A percentile compares a stretch with the other conserved stretches of the same genome.
Conservation (phyloP, 805 yeast species). For the Lachancea kluyveri region DNA sequence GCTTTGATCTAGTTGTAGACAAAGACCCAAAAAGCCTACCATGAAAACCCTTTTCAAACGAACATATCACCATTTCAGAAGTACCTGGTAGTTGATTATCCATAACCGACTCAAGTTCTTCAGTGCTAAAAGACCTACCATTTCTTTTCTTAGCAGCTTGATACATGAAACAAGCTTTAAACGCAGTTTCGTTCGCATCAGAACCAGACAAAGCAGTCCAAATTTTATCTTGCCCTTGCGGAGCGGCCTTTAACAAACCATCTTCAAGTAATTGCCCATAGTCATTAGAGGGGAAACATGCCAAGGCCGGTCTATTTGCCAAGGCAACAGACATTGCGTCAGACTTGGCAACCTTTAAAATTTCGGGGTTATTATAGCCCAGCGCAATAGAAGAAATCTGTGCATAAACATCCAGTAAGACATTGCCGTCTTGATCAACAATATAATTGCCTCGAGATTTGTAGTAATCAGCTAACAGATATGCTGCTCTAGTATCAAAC, state of each 20-base stretch:
- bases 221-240: constrained; percentile 50
- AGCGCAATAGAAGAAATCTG: constrained; percentile 67
- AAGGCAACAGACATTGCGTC: constrained; percentile 58
- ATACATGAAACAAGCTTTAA: constrained; percentile 65
- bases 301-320: constrained; percentile 63
- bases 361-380: constrained; percentile 65
- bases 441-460: constrained; percentile 62
- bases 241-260: constrained; percentile 55
- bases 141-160: constrained; percentile 56
- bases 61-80: constrained; percentile 77
- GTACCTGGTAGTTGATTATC: constrained; percentile 80
- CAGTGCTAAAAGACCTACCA: constrained; percentile 50
- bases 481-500: constrained; percentile 57
- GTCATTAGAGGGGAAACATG: constrained; percentile 55
- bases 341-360: constrained; percentile 51
- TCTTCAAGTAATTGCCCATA: constrained; percentile 39
- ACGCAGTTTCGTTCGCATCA: constrained; percentile 65
- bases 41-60: constrained; percentile 87
- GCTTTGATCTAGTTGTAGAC: constrained; percentile 88
- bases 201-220: constrained; percentile 68
- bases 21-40: constrained; percentile 92
- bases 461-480: constrained; percentile 58
- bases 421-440: constrained; percentile 60
- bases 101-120: constrained; percentile 74
- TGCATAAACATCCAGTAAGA: constrained; percentile 58